A percentile compares a stretch with the other conserved stretches of the same genome.
These are phyloP conservation scores for sorghum (Sorghum bicolor) DNA, from an alignment of 176 grass and related monocot genomes.

Conservation along the genomic window DNA sequence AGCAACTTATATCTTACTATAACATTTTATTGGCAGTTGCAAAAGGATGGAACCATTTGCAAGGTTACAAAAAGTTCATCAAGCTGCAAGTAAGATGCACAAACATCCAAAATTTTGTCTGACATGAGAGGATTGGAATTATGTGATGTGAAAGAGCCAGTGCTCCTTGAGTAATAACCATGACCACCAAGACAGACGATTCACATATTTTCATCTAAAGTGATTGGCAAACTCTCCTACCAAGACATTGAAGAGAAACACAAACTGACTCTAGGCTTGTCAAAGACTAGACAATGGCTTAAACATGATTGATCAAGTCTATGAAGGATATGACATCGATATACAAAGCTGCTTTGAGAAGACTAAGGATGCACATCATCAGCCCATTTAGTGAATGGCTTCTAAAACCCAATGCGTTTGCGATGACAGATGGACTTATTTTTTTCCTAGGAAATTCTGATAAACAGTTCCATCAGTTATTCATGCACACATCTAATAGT, in stretches of 20 bases:
- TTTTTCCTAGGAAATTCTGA: background rate
- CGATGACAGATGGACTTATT: background rate
- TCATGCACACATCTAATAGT: background rate
- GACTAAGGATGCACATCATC: background rate
- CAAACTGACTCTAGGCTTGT: background rate
- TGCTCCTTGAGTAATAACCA: background rate
- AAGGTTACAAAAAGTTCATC: background rate
- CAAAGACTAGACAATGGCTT: background rate
- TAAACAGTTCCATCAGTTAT: background rate
- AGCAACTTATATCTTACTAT: background rate
- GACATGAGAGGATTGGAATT: background rate
- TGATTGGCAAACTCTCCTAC: background rate
- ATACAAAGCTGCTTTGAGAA: background rate
- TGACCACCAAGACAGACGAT: background rate
- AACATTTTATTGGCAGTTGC: background rate
- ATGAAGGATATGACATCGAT: background rate
- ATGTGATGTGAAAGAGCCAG: background rate
- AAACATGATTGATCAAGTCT: background rate
- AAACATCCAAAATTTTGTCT: slow-evolving; percentile 3
- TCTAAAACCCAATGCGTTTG: background rate
- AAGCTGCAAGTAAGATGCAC: background rate
- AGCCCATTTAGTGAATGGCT: background rate
- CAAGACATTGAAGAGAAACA: background rate
- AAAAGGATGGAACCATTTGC: background rate
- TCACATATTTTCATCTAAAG: background rate